Conservation (phyloP, 805 yeast genomes). For the Aciculoconidium aculeatum region DNA sequence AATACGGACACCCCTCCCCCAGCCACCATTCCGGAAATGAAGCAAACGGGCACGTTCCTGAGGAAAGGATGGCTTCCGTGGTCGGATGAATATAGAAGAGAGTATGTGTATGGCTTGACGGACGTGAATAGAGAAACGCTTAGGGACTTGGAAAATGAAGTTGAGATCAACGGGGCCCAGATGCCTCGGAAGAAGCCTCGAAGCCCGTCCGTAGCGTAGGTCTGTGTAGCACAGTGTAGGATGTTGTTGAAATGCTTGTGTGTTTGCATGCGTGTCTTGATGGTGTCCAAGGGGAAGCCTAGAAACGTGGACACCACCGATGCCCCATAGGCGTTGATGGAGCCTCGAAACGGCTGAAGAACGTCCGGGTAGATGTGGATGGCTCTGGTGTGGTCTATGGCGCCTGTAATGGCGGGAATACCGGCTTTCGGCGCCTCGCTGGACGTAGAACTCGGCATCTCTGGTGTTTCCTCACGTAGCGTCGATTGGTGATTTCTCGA, state of each 20-base stretch:
- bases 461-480: no score
- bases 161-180: conserved; percentile 63
- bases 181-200: conserved; percentile 73
- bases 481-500: no score
- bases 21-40: conserved; percentile 57
- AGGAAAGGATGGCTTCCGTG: conserved; percentile 39
- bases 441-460: no score
- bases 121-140: conserved; percentile 60
- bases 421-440: conserved; percentile 9
- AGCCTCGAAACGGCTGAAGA: conserved; percentile 48
- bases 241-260: conserved; percentile 52
- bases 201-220: conserved; percentile 58
- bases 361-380: conserved; percentile 42
- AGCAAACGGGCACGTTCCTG: conserved; percentile 36
- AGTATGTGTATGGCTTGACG: conserved; percentile 37
- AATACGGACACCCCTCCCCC: conserved; percentile 60
- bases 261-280: conserved; percentile 83
- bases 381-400: conserved; percentile 42
- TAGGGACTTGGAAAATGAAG: conserved; percentile 59
- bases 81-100: conserved; percentile 9
- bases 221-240: conserved; percentile 49
- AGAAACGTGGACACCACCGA: conserved; percentile 58
- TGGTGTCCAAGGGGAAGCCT: conserved; percentile 85
- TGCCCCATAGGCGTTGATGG: conserved; percentile 58
- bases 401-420: conserved; percentile 58